Evolutionary conservation across 352 stramenopile genomes (phyloP), one percentile per base, ranked within the genome.

Genomic region (Aphanomyces cochlioides): DNA sequence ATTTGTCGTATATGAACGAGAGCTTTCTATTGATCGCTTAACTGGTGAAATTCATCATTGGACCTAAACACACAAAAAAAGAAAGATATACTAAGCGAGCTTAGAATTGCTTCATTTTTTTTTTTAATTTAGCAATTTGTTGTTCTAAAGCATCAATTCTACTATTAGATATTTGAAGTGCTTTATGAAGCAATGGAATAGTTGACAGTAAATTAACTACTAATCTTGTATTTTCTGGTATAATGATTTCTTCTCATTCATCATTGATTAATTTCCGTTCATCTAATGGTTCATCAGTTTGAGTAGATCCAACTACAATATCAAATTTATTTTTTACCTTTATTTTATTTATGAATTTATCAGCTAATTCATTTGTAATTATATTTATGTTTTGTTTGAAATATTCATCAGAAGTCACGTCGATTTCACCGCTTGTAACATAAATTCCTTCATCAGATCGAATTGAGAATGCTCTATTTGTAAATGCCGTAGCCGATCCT

Each of bases 11-110:
- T 40, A 61, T 40, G 54, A 67, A 28, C 40, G 41, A 45, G 47
- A 57, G 47, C 5, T 66, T 43, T 8, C 19, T 40, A 71, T 74
- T 37, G 58, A 70, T 65, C 47, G 47, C 38, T 34, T 74, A 4
- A 57, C 56, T 53, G 37, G 36, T 0, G 67, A 73, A 60, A 59
- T 67, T 15, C 1, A 37, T 28, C 39, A 21, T 37, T 17, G 13
- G 17, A 50, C 10, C 17, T 50, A n/a, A 50, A 50, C 10, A 50
- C 10, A 50, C 10, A 50, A n/a, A n/a, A n/a, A n/a, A 50, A n/a
- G 17, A 50, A n/a, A 50, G 1, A 12, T 12, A n/a, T 12, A 3
- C 10, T 28, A 28, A 28, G 28, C 28, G 28, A 28, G 1, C 43
- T 12, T n/a, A n/a, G 10, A n/a, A n/a, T n/a, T n/a, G 10, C 17